These are phyloP conservation scores for Thamnidium elegans DNA, from an alignment of 192 early-diverging fungal genomes.

Conservation along the genomic window DNA sequence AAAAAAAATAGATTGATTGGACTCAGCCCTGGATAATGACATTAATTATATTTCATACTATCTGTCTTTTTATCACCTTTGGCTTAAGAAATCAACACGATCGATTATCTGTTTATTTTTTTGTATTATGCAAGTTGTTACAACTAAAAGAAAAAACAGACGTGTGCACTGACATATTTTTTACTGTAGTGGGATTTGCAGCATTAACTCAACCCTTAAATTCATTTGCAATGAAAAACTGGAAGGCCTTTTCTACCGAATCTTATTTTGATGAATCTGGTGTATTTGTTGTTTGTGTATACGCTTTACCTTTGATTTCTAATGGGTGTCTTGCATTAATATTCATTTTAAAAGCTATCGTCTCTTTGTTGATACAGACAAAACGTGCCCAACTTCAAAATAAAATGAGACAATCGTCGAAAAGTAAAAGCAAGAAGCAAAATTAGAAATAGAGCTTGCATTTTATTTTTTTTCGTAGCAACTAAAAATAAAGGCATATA, in stretches of 20 bases:
- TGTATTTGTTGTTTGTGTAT: constrained; percentile 42
- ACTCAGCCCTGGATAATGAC: constrained; percentile 45
- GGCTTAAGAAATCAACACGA: constrained; percentile 41
- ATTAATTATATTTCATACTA: constrained; percentile 40
- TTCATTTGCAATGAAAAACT: constrained; percentile 33
- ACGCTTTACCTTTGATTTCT: constrained; percentile 39
- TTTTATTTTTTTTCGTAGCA: no score
- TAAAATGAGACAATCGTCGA: constrained; percentile 6
- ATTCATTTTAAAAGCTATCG: constrained; percentile 35
- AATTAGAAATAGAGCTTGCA: no score
- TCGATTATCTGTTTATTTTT: constrained; percentile 38
- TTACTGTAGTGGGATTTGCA: constrained; percentile 39
- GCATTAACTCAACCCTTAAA: constrained; percentile 48
- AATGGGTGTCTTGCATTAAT: constrained; percentile 42
- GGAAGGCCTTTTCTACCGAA: constrained; percentile 44
- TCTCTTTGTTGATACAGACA: constrained; percentile 34
- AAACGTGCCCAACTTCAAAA: constrained; percentile 38
- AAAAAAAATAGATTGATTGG: constrained; percentile 43
- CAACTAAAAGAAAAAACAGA: background rate
- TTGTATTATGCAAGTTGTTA: constrained; percentile 36
- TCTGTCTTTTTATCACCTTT: constrained; percentile 36
- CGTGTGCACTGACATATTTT: background rate
- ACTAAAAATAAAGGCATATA: no score
- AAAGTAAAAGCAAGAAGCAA: no score
- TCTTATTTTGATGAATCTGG: constrained; percentile 50